Base-by-base conservation (phyloP, 352 stramenopile species). In the Blastocystis sp. region DNA sequence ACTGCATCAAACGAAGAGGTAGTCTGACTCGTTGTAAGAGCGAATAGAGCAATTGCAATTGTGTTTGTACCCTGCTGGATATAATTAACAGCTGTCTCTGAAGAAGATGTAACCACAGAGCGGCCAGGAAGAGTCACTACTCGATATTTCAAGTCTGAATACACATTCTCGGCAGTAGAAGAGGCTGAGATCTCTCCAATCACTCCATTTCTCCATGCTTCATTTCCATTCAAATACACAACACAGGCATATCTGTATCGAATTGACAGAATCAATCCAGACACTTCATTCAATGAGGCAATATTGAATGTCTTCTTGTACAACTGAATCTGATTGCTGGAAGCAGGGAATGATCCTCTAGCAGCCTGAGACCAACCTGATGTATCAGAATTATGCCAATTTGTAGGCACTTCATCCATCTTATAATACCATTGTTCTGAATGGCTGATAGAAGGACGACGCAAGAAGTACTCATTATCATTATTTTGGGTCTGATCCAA, bases 11-110 rank as follows among this genome's bases (percentile, higher is more conserved):
- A 83, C 24, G 11, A 16, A 24, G 71, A 83, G 11, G 29, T 77
- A 1, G 3, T 49, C 32, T 83, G 49, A 9, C 14, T 65, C 19
- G 16, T 37, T 4, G 9, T 6, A 21, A 39, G 16, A 14, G 71
- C 49, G 5, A 83, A 52, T n/a, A 83, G 19, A 4, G 71, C 71
- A 42, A 83, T 83, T 12, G 71, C 71, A 37, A 83, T 83, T 12
- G 32, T 46, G 54, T 83, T 83, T 37, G 21, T 19, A 63, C 71
- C 71, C 32, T 83, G 29, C 0, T 63, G 32, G 3, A 83, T 12
- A 29, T 83, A 83, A 4, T 6, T 21, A 16, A 66, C 35, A 24
- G 71, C 3, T 14, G 49, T 51, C 14, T 49, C 42, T 7, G 19
- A 32, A 7, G 54, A n/a, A 32, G 19, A 32, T 7, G 54, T n/a